Base-by-base conservation (phyloP, 192 early-diverging fungal species). In the Coemansia sp. region DNA sequence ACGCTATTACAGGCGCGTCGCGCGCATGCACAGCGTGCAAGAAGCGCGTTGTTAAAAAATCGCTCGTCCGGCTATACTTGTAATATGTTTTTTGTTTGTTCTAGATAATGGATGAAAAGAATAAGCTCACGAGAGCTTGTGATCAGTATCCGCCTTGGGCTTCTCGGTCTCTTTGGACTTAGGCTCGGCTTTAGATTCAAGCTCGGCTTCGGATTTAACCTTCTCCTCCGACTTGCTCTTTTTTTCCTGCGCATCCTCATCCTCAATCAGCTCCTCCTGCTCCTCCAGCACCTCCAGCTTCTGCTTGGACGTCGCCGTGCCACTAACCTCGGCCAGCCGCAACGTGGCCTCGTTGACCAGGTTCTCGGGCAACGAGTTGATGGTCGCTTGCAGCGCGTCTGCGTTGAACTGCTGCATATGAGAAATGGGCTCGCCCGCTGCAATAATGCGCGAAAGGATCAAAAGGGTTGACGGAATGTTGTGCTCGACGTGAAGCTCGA, bases 241-340 rank as follows among this genome's bases (percentile, higher is more conserved):
- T 19, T 66, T 53, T 66, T 80, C 73, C 63, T 92, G 85, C 57
- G 88, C 93, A 45, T 88, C 84, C 76, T 98, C 96, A 63, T 97
- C 94, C 65, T 90, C 91, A 66, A 98, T 97, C 60, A 98, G 83
- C 69, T 98, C 95, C 75, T 98, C 92, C 78, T 98, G 96, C 75
- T 98, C 89, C 61, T 95, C 89, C 54, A 98, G 72, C 32, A 97
- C 93, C 58, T 95, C 92, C 48, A 97, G 85, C 81, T 94, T 92
- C 74, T 97, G 93, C 82, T 94, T 92, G 56, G 89, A 85, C 4
- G 96, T 95, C n/a, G 92, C 91, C 23, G 85, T 87, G 53, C 96
- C 96, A 29, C 90, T 92, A 54, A 86, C 84, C 57, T 97, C 94
- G 2, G 90, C 87, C n/a, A 96, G 84, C 58, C 93, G 86, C 67